Evolutionary conservation across 2,329 filamentous ascomycete species (phyloP).

Genomic region (Botrytis hyacinthi): DNA sequence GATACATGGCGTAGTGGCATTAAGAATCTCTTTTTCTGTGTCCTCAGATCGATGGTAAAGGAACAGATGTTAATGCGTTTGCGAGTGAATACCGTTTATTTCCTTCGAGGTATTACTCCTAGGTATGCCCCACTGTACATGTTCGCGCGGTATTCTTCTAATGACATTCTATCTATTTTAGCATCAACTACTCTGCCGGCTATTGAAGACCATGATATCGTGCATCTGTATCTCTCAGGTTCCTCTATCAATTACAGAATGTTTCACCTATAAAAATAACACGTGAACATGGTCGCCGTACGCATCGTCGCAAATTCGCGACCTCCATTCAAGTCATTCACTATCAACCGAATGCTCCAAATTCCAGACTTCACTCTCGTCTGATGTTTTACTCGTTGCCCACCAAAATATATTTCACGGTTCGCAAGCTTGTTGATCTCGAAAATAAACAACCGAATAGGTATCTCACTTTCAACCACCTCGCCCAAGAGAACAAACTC

Average conservation of each 20-base stretch:
- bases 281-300: background rate
- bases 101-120: background rate
- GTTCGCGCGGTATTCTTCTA: background rate
- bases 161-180: background rate
- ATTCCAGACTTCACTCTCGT: background rate
- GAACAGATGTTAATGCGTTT: background rate
- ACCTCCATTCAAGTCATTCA: background rate
- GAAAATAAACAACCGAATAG: background rate
- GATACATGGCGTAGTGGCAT: background rate
- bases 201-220: background rate
- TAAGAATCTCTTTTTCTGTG: fast-evolving
- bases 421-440: background rate
- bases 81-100: background rate
- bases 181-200: no score
- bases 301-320: background rate
- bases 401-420: background rate
- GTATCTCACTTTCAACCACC: background rate
- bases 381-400: background rate
- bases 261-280: background rate
- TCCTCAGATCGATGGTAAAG: background rate
- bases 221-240: background rate
- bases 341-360: background rate
- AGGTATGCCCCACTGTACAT: no score
- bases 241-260: no score
- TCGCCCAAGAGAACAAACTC: background rate